Base-by-base conservation (phyloP, 2,329 filamentous ascomycete genomes). In the Nigrograna mackinnonii region DNA sequence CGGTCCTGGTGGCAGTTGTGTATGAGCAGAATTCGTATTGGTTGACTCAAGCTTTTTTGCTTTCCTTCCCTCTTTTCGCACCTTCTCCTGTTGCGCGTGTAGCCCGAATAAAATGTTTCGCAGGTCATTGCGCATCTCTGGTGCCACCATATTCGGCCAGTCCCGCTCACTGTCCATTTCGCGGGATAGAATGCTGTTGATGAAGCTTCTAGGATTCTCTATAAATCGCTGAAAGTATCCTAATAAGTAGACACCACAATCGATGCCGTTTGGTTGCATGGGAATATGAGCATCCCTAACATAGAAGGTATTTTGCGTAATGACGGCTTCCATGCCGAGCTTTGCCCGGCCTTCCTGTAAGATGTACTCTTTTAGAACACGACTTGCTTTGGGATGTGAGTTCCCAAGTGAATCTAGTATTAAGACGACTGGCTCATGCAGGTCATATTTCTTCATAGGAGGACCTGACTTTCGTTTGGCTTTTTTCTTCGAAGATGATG, bases 241-340 rank as follows among this genome's bases (percentile, higher is more conserved):
- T 4, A 96, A 73, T 3, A 97, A 73, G 55, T 87, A 99, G 0
- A 96, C 73, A 6, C 94, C 94, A 58, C 94, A 99, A 63, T 99
- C 94, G 47, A 82, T 91, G 54, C 79, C 87, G 60, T 99, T 97
- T 36, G 82, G 71, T 66, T 99, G 94, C 47, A 80, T 72, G 0
- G 94, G 92, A 12, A 96, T 85, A 6, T 79, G 76, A 12, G 48
- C 24, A 46, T 81, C 39, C 26, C 60, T 86, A 4, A 88, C 89
- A 28, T 83, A 90, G 74, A 88, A 83, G 4, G 80, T 82, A 48
- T 75, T 73, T 9, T 69, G 55, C 4, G 64, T 66, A n/a, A 67
- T 61, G 9, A 74, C 63, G 12, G 79, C 70, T 4, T 72, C 64
- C 47, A 79, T 68, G 12, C 67, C 65, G n/a, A 73, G 74, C 58